phyloP scores from a whole-genome alignment of 352 stramenopile genomes.

The Pythium rishiriense region DNA sequence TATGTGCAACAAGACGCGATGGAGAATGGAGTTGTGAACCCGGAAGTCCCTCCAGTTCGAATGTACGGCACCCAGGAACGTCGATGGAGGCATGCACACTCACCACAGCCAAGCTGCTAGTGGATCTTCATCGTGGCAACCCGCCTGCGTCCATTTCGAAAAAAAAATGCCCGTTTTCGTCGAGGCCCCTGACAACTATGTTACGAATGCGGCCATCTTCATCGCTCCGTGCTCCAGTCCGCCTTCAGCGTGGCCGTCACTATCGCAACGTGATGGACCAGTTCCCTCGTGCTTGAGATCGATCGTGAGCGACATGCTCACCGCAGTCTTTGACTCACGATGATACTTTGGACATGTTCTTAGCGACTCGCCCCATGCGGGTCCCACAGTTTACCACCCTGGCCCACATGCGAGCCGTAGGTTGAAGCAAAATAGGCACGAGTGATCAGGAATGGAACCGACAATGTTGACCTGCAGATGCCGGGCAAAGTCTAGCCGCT shows the following conservation, averaged over 20 bases:
- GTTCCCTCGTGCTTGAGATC: slow-evolving; percentile 28
- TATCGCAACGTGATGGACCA: slow-evolving; percentile 25
- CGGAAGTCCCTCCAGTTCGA: too few relatives aligned
- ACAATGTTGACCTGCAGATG: slow-evolving; percentile 43
- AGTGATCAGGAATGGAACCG: slow-evolving; percentile 35
- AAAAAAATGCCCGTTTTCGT: too few relatives aligned
- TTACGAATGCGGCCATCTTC: too few relatives aligned
- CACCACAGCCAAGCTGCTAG: too few relatives aligned
- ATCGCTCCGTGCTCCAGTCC: too few relatives aligned
- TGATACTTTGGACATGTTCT: slow-evolving; percentile 35
- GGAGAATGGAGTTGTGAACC: too few relatives aligned
- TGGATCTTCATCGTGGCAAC: too few relatives aligned
- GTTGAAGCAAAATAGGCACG: slow-evolving; percentile 30
- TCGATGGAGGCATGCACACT: too few relatives aligned
- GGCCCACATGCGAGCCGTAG: slow-evolving; percentile 16
- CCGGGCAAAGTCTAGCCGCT: slow-evolving; percentile 16
- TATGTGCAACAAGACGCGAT: too few relatives aligned
- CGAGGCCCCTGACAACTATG: too few relatives aligned
- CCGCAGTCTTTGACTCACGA: slow-evolving; percentile 32
- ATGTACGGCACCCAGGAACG: too few relatives aligned
- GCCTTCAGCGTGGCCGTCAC: background rate
- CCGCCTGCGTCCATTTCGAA: too few relatives aligned
- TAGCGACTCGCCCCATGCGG: slow-evolving; percentile 12
- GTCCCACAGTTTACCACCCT: slow-evolving; percentile 28
- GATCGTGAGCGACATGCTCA: slow-evolving; percentile 25